phyloP scores from a whole-genome alignment of 345 rosid genomes.

The Atalantia buxifolia region DNA sequence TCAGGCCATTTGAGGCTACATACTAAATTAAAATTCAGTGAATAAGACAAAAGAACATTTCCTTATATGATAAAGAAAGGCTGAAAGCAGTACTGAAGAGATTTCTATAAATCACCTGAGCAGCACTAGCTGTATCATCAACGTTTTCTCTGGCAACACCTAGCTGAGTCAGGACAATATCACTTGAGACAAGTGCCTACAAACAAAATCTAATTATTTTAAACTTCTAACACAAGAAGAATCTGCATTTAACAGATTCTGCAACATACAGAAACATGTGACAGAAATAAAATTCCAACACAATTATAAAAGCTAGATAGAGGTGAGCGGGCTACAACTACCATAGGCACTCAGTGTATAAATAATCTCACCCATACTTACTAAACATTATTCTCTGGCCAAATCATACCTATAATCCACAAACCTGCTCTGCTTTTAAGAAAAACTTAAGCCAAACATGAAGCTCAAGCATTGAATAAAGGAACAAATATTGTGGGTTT shows the following conservation, averaged over 20 bases:
- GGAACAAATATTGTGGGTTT: background rate
- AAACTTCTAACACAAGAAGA: background rate
- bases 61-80: background rate
- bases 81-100: background rate
- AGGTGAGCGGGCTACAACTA: background rate
- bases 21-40: slow-evolving; percentile 27
- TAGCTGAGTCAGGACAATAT: slow-evolving; percentile 32
- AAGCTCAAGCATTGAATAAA: background rate
- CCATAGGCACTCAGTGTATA: too few species aligned
- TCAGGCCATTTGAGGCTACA: slow-evolving; percentile 41
- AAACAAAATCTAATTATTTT: slow-evolving; percentile 2
- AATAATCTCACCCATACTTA: background rate
- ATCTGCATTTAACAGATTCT: background rate
- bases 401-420: background rate
- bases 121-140: slow-evolving; percentile 50
- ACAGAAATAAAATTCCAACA: background rate
- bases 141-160: slow-evolving; percentile 42
- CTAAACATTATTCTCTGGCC: background rate
- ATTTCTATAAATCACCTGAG: slow-evolving; percentile 34
- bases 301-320: background rate
- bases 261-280: too few species aligned
- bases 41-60: background rate
- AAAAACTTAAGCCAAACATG: background rate
- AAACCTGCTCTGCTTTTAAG: background rate
- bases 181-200: slow-evolving; percentile 51